Evolutionary conservation across 2,329 filamentous ascomycete species (phyloP), one percentile per base, ranked within the genome.

Genomic region (Xylariaceae sp.): DNA sequence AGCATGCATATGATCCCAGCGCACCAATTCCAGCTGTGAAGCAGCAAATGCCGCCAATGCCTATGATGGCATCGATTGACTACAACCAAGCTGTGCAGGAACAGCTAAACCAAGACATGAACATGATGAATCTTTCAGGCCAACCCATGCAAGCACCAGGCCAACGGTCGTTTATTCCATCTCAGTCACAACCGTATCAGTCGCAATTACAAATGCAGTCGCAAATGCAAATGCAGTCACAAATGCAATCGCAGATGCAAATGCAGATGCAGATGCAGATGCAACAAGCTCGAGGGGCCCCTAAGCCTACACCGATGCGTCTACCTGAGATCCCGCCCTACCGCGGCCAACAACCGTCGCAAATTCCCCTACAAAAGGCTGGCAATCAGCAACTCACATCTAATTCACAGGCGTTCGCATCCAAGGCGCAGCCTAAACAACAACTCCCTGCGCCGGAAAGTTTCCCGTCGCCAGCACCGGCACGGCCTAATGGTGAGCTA

Each of bases 401-500:
- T 1, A 72, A 75, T 42, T 75, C 78, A 4, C 75, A 77, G 6
- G 77, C 82, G 2, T 86, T 85, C 66, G 82, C 83, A 6, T 79
- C 80, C 48, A 81, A 80, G 47, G 79, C 83, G 1, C 82, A 85
- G 2, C 73, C 80, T 3, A 84, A 82, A 57, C 75, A 76, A 58
- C 67, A 73, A 13, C 66, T 67, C 6, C 65, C 66, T 1, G 70
- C 77, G 13, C 75, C 79, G 3, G 76, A 79, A 9, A 75, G 81
- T 1, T 86, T 85, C 67, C 84, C 84, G 2, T 77, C 80, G 23
- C 80, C 80, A 5, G 79, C 83, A 1, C 82, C 85, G 0, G 70
- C 80, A 1, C 84, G 83, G 62, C 74, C 82, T 23, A 83, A 84
- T 58, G 85, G 83, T 10, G 89, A 95, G 59, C 82, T 96, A 18